Evolutionary conservation across 169 alveolate genomes (phyloP), one percentile per base, ranked within the genome.

Genomic region (Theileria sp.): DNA sequence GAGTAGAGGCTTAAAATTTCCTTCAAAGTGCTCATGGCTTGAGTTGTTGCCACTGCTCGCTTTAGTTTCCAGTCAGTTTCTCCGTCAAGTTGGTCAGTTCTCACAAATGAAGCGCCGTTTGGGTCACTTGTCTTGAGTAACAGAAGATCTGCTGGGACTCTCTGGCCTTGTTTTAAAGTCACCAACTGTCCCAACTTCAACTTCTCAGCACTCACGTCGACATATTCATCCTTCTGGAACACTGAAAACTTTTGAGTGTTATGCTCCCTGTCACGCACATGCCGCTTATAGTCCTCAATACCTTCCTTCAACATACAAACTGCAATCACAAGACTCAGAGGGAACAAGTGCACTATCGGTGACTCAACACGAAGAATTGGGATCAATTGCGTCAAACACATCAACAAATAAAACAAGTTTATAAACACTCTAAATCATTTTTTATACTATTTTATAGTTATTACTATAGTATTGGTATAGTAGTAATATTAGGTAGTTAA

Each of bases 31-130:
- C 76, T 86, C 60, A 94, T 80, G 28, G 74, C 85, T 83, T 95
- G 98, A 51, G 97, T 94, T 60, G 85, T 65, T 50, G 85, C 79
- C 25, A 97, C 91, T 7, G 99, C 98, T 80, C 95, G 94, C 81
- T 98, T 93, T 67, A 97, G 94, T 90, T 98, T 98, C 99, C 99
- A 98, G 88, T 98, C 99, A 54, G 99, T 98, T 86, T 98, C 99
- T 21, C 99, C 99, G 88, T 98, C 99, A 65, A 98, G 90, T 83
- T 98, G 97, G 85, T 97, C 99, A n/a, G 99, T 98, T 58, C 99
- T 94, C 34, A 97, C 95, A 88, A 86, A 91, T 10, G 90, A 80
- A 69, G 89, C 80, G 34, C 92, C 92, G 21, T 73, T 87, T 7
- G 93, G 86, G 74, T 91, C 94, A 34, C 83, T 80, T 0, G 93